phyloP scores from a whole-genome alignment of 495 filamentous ascomycete species.

The Bathelium albidoporum region DNA sequence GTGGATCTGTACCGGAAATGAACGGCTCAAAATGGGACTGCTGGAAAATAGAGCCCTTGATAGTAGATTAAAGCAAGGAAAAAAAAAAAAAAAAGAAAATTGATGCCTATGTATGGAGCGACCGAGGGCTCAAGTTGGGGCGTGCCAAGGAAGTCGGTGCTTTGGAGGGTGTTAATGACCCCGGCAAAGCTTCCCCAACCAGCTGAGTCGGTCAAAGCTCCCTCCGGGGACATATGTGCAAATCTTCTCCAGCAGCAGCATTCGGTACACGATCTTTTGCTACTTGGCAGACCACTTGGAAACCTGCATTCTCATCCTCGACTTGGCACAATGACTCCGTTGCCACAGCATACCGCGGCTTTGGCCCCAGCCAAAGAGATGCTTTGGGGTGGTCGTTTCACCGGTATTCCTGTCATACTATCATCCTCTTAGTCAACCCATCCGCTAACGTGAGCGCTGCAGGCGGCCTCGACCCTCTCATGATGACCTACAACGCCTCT shows the following conservation, averaged over 20 bases:
- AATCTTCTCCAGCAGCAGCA: too few relatives aligned
- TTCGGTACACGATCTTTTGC: too few relatives aligned
- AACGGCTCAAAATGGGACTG: background rate
- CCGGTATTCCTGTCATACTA: conserved; percentile 39
- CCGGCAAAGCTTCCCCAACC: background rate
- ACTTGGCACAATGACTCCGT: background rate
- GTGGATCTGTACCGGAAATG: conserved; percentile 83
- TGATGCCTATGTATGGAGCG: background rate
- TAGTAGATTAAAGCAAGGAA: too few relatives aligned
- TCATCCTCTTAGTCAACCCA: conserved; percentile 1
- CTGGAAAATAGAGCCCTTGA: background rate
- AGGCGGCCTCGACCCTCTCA: conserved; percentile 78
- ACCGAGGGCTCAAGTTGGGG: background rate
- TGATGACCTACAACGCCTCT: conserved; percentile 83
- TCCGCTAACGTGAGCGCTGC: conserved; percentile 22
- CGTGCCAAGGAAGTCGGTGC: background rate
- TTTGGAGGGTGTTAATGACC: background rate
- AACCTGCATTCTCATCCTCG: background rate
- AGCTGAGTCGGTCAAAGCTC: too few relatives aligned
- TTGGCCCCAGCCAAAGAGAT: conserved; percentile 40
- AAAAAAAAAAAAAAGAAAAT: too few relatives aligned
- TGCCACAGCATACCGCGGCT: background rate
- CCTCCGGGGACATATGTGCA: too few relatives aligned
- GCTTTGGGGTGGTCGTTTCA: conserved; percentile 79
- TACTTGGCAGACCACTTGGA: background rate